Conservation (phyloP, 495 filamentous ascomycete species). For the Antarctomyces pellizariae region DNA sequence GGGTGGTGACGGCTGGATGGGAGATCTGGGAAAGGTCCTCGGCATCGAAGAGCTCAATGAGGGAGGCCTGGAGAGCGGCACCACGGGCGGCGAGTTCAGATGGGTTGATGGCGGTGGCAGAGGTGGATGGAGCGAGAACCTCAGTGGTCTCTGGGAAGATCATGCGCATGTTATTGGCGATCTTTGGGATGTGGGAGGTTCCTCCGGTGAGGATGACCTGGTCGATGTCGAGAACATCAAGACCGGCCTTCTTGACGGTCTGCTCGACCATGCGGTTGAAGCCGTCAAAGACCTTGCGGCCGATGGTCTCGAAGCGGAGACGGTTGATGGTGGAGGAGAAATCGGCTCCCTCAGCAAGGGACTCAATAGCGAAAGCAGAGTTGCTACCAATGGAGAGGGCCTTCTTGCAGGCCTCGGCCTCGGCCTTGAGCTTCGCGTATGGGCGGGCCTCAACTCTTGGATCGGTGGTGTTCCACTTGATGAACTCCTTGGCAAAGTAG, state of each 20-base stretch:
- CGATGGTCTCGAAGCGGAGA: conserved; percentile 77
- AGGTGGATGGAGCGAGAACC: conserved; percentile 65
- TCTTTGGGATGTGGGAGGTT: conserved; percentile 79
- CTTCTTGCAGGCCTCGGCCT: conserved; percentile 76
- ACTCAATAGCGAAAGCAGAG: conserved; percentile 77
- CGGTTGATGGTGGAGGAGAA: conserved; percentile 81
- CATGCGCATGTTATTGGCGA: conserved; percentile 46
- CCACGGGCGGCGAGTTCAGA: conserved; percentile 74
- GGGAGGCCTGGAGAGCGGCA: conserved; percentile 81
- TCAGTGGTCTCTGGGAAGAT: conserved; percentile 64
- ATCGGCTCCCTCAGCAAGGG: conserved; percentile 66
- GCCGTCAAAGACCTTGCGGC: conserved; percentile 58
- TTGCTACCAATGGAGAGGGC: conserved; percentile 70
- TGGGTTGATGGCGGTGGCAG: conserved; percentile 62
- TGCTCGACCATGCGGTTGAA: conserved; percentile 68
- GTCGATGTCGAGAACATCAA: conserved; percentile 82
- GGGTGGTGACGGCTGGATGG: conserved; percentile 84
- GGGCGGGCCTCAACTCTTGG: conserved; percentile 58
- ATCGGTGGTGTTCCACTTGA: conserved; percentile 81
- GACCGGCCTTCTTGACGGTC: conserved; percentile 70
- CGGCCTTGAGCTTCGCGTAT: conserved; percentile 78
- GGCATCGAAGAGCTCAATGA: conserved; percentile 76
- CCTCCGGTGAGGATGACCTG: conserved; percentile 90
- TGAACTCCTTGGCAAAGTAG: conserved; percentile 94
- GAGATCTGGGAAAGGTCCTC: conserved; percentile 91